phyloP scores from a whole-genome alignment of 306 rosid species.

The Malus sylvestris region DNA sequence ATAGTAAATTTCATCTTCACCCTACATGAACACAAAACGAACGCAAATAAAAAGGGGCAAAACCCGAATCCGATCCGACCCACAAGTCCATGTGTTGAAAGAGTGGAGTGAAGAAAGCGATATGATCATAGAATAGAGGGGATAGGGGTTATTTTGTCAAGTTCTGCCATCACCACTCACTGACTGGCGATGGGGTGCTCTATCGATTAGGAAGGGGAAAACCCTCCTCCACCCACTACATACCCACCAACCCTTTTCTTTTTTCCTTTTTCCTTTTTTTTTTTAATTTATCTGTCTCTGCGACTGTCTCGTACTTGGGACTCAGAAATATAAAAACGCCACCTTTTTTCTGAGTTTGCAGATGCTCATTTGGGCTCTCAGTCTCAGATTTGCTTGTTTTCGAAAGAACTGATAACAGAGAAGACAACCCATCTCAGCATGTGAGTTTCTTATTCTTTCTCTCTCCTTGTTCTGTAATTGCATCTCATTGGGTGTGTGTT shows the following conservation, averaged over 20 bases:
- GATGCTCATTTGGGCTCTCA: constrained; percentile 7
- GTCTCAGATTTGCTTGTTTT: constrained; percentile 8
- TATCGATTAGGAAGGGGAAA: constrained; percentile 2
- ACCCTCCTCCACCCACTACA: constrained; percentile 13
- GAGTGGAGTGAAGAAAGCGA: background rate
- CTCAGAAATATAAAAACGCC: background rate
- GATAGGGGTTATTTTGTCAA: background rate
- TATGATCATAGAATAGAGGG: background rate
- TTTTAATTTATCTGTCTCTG: background rate
- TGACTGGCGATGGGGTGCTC: constrained; percentile 1
- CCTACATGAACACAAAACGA: no score
- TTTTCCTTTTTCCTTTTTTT: no score
- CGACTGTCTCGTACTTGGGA: background rate
- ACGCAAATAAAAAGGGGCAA: no score
- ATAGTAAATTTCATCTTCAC: no score
- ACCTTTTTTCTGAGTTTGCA: background rate
- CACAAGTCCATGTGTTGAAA: background rate
- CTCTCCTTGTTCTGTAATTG: background rate
- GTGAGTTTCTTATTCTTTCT: background rate
- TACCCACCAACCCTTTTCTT: background rate
- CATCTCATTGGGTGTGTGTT: background rate
- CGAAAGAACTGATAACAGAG: constrained; percentile 1
- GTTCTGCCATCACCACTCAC: constrained; percentile 13
- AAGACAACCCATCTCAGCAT: background rate
- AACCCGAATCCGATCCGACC: background rate